A percentile compares a stretch with the other conserved stretches of the same genome.
These are phyloP conservation scores for Termitomyces sp. DNA, from an alignment of 1,284 basidiomycete species.

Conservation along the genomic window DNA sequence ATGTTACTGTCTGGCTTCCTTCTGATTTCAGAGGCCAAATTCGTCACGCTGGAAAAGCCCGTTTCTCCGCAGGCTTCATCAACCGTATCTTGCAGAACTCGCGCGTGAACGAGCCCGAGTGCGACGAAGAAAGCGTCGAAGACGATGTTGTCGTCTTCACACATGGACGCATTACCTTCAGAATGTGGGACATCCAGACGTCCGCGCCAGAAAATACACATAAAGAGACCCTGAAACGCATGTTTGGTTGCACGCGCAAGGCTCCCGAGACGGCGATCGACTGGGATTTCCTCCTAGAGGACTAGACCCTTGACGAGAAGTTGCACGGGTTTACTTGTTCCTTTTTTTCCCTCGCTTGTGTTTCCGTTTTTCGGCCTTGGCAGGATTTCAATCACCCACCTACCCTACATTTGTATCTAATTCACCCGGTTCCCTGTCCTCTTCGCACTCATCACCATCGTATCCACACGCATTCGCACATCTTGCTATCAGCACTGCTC, in stretches of 20 bases:
- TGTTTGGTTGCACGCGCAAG: conserved; percentile 55
- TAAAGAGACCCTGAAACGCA: conserved; percentile 57
- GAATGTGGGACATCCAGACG: conserved; percentile 73
- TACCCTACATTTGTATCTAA: conserved; percentile 9
- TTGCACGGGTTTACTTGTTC: conserved; percentile 1
- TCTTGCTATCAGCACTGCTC: conserved; percentile 6
- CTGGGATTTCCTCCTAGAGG: conserved; percentile 76
- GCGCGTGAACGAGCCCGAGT: conserved; percentile 44
- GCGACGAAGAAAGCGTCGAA: conserved; percentile 33
- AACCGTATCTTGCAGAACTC: conserved; percentile 63
- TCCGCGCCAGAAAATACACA: conserved; percentile 54
- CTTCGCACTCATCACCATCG: conserved; percentile 6
- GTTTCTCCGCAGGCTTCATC: conserved; percentile 66
- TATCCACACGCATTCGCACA: conserved; percentile 7
- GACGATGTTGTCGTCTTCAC: conserved; percentile 63
- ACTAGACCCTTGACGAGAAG: conserved; percentile 26
- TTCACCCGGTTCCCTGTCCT: background rate
- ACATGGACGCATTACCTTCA: conserved; percentile 54
- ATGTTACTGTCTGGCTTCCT: conserved; percentile 68
- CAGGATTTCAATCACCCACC: background rate
- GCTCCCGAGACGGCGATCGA: conserved; percentile 52
- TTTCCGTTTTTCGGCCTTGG: background rate
- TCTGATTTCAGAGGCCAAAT: conserved; percentile 72
- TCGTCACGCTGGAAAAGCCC: conserved; percentile 45
- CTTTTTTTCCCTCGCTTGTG: conserved; percentile 8